A percentile compares a stretch with the other conserved stretches of the same genome.
phyloP scores from a whole-genome alignment of 768 basidiomycete genomes.

The Mycena rebaudengoi region DNA sequence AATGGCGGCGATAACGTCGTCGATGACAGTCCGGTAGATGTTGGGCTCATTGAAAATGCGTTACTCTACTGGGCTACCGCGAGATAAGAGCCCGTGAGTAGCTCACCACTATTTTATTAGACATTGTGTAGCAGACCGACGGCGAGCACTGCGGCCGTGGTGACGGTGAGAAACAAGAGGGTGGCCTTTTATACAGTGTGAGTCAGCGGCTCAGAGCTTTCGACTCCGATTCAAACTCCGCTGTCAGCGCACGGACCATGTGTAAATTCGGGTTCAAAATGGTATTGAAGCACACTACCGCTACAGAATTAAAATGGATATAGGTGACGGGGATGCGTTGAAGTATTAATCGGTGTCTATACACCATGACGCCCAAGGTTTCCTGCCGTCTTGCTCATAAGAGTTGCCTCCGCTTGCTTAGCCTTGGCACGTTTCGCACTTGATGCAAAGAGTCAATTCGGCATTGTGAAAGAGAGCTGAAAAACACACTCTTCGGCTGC shows the following conservation, averaged over 20 bases:
- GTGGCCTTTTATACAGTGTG: no score
- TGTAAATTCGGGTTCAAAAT: not conserved
- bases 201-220: constrained; percentile 56
- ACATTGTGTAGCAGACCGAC: constrained; percentile 65
- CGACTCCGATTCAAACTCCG: constrained; percentile 52
- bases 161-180: constrained; percentile 51
- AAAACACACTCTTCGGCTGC: constrained; percentile 46
- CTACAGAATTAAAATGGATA: no score
- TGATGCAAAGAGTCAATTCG: no score
- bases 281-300: no score
- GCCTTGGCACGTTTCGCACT: constrained; percentile 46
- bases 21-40: constrained; percentile 94
- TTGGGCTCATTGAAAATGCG: constrained; percentile 73
- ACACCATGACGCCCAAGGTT: constrained; percentile 41
- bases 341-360: no score
- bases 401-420: constrained; percentile 48
- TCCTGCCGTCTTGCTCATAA: constrained; percentile 45
- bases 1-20: constrained; percentile 91
- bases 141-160: constrained; percentile 46
- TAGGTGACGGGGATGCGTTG: no score
- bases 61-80: constrained; percentile 66
- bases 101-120: constrained; percentile 99
- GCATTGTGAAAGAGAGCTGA: not conserved
- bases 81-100: constrained; percentile 68
- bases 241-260: constrained; percentile 59